Evolutionary conservation across 1,284 basidiomycete species (phyloP).

Genomic region (Ceratobasidium sp.): DNA sequence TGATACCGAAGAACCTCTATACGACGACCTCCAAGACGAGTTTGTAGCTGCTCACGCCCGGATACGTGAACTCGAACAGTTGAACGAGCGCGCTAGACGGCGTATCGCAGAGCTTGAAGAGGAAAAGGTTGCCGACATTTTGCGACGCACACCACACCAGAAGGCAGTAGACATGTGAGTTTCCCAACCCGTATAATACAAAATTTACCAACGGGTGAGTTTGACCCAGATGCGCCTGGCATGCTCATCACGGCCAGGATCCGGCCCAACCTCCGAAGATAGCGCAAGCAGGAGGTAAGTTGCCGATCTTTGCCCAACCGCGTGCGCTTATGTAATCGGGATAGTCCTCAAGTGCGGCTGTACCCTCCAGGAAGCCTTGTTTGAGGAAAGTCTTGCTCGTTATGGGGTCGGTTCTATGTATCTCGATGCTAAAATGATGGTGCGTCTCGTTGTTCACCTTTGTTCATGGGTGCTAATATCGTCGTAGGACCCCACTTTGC

Average conservation of each 20-base stretch:
- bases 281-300: constrained; percentile 2
- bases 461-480: not conserved
- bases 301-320: not conserved
- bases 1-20: not conserved
- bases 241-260: constrained; percentile 5
- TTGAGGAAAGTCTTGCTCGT: constrained; percentile 5
- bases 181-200: not conserved
- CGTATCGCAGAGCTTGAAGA: constrained; percentile 5
- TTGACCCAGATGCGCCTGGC: constrained; percentile 8
- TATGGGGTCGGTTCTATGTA: not conserved
- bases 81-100: not conserved
- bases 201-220: too few species aligned
- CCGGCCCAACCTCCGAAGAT: not conserved
- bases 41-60: not conserved
- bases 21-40: not conserved
- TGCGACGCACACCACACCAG: too few species aligned
- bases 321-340: not conserved
- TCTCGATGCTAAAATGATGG: not conserved
- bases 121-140: not conserved
- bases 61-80: constrained; percentile 15
- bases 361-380: constrained; percentile 5
- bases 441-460: not conserved
- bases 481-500: not conserved
- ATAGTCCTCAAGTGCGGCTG: constrained; percentile 1
- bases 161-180: not conserved